These are phyloP conservation scores for Pterulicium gracile DNA, from an alignment of 1,284 basidiomycete genomes.

Conservation along the genomic window DNA sequence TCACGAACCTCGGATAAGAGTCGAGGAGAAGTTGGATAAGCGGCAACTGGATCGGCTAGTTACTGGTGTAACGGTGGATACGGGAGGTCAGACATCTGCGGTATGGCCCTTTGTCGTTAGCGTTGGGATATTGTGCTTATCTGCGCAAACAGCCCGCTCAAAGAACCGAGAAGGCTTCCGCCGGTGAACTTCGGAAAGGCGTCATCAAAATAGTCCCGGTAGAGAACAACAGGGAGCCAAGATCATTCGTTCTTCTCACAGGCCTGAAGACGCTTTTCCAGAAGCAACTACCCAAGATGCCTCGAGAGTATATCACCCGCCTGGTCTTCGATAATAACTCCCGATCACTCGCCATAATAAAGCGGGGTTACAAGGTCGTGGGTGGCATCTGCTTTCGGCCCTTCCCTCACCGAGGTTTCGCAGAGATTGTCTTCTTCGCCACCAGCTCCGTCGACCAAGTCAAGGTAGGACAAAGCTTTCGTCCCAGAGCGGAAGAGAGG, in stretches of 20 bases:
- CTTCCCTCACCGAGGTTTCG: conserved; percentile 90
- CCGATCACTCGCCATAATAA: conserved; percentile 89
- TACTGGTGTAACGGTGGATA: conserved; percentile 73
- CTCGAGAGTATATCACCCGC: conserved; percentile 94
- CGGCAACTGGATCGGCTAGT: conserved; percentile 60
- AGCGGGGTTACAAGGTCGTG: conserved; percentile 91
- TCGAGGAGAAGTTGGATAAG: conserved; percentile 73
- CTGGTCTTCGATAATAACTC: conserved; percentile 93
- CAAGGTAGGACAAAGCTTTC: conserved; percentile 67
- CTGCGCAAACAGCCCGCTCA: conserved; percentile 39
- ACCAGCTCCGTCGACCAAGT: conserved; percentile 96
- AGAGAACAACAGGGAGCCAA: conserved; percentile 71
- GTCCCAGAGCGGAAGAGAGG: conserved; percentile 1
- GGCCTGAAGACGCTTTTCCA: conserved; percentile 97
- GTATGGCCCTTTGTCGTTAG: no score
- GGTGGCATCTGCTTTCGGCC: conserved; percentile 98
- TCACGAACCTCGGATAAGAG: conserved; percentile 48
- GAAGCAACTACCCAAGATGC: conserved; percentile 98
- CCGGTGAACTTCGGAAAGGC: conserved; percentile 73
- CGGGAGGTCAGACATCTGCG: conserved; percentile 35
- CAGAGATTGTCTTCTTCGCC: conserved; percentile 99
- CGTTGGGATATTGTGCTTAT: no score
- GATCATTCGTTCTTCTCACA: conserved; percentile 79
- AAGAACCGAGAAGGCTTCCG: conserved; percentile 68
- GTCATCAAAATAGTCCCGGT: conserved; percentile 85